Evolutionary conservation across 2,329 filamentous ascomycete species (phyloP).

Genomic region (Botryotinia narcissicola): DNA sequence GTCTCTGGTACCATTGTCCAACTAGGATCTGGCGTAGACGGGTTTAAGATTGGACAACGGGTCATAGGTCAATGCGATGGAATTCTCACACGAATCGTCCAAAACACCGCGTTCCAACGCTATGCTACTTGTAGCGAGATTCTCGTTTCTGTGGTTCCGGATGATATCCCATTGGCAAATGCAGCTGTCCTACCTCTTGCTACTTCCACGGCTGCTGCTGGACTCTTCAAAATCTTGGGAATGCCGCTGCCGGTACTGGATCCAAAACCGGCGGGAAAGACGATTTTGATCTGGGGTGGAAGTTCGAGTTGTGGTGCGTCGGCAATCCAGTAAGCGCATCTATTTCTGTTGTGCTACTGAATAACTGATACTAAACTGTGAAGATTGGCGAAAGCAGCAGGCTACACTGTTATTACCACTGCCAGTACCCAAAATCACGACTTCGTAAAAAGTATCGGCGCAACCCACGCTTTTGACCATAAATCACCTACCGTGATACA

Average conservation of each 20-base stretch:
- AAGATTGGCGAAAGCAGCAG: slow-evolving; percentile 34
- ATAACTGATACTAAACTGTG: neutral
- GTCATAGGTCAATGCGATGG: slow-evolving; percentile 33
- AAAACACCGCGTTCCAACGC: slow-evolving; percentile 38
- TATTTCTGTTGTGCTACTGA: neutral
- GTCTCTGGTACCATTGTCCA: slow-evolving; percentile 36
- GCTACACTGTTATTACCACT: slow-evolving; percentile 45
- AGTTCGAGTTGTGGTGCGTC: slow-evolving; percentile 27
- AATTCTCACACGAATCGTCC: slow-evolving; percentile 27
- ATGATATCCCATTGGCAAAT: slow-evolving; percentile 37
- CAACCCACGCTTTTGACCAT: slow-evolving; percentile 48
- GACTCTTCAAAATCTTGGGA: slow-evolving; percentile 33
- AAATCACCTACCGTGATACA: slow-evolving; percentile 27
- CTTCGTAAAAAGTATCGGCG: slow-evolving; percentile 45
- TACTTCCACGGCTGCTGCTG: slow-evolving; percentile 38
- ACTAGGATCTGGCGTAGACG: slow-evolving; percentile 45
- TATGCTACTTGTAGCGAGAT: slow-evolving; percentile 35
- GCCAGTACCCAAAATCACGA: slow-evolving; percentile 46
- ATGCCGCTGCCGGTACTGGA: slow-evolving; percentile 24
- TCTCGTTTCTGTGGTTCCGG: slow-evolving; percentile 31
- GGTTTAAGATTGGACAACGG: slow-evolving; percentile 41
- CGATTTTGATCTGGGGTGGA: slow-evolving; percentile 32
- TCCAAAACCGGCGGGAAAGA: slow-evolving; percentile 26
- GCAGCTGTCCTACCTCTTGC: slow-evolving; percentile 41
- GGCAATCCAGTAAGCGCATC: slow-evolving; percentile 25